Base-by-base conservation (phyloP, 148 eudicot genomes). In the Chenopodium formosanum region DNA sequence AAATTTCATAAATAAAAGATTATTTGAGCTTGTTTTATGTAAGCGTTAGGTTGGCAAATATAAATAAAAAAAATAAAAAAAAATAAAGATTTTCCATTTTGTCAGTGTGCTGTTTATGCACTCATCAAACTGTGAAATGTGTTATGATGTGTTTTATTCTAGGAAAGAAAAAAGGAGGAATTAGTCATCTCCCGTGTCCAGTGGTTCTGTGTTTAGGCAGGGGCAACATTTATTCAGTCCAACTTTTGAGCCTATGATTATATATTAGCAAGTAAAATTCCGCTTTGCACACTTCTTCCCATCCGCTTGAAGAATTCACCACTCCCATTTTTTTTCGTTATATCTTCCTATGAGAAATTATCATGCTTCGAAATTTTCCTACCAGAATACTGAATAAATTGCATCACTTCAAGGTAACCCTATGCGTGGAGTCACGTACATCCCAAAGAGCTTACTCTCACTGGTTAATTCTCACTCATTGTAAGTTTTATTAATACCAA, bases 381-480 rank as follows among this genome's bases (percentile, higher is more conserved):
- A 14, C 13, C 20, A 22, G 73, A 48, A 58, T 58, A 73, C 37
- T 74, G 37, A 64, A 40, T 66, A 23, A 50, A 27, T 62, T 77
- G 66, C 66, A 68, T 67, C 32, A 23, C 50, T 80, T 87, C 75
- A 78, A 92, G 97, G 97, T 84, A 82, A 88, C 63, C 79, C 84
- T 44, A 83, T 82, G 78, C 86, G 32, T 85, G 92, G 89, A 85
- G 83, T 86, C 76, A 72, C 75, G 68, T 47, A 64, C 70, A 73
- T 87, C 29, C 90, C 82, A 2, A 87, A 86, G 86, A 80, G 82
- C 69, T 62, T 92, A 73, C 47, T 89, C 80, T 76, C 90, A 56
- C 67, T 87, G 73, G 86, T 88, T 22, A 82, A 84, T 80, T 86
- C 89, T 77, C 84, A 77, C 74, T 79, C 92, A 84, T 84, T 88